A percentile compares a stretch with the other conserved stretches of the same genome.
Conservation (phyloP, 345 rosid species). For the Eucalyptus regnans region DNA sequence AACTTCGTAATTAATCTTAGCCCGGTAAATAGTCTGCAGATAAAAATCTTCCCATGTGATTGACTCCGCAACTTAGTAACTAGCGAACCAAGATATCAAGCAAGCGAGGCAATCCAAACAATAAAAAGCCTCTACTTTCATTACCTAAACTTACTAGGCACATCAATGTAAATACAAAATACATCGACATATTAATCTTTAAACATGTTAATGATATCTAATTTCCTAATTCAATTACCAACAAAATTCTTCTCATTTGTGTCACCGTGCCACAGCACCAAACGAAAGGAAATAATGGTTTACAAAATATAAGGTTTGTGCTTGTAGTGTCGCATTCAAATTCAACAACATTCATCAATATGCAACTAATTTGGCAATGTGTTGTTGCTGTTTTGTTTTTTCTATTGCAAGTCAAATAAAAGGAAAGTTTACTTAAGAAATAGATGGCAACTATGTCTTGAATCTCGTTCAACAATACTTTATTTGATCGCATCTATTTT, state of each 20-base stretch:
- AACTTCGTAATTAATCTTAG: not conserved
- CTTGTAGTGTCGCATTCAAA: not conserved
- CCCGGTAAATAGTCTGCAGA: not conserved
- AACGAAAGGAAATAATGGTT: not conserved
- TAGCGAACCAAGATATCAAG: not conserved
- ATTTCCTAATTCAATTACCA: too few species aligned
- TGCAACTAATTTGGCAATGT: not conserved
- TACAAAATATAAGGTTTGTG: not conserved
- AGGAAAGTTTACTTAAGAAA: not conserved
- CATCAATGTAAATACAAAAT: not conserved
- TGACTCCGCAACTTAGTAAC: not conserved
- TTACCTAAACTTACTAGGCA: not conserved
- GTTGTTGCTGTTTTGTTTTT: not conserved
- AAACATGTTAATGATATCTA: too few species aligned
- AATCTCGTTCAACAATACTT: not conserved
- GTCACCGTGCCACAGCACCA: fast-evolving
- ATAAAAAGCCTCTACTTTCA: not conserved
- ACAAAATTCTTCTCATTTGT: not conserved
- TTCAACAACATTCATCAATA: not conserved
- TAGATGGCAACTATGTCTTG: not conserved
- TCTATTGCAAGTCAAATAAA: too few species aligned
- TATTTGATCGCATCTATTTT: not conserved
- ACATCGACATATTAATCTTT: not conserved
- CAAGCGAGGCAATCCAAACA: not conserved
- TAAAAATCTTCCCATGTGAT: not conserved